These are phyloP conservation scores for Stenocarpella maydis DNA, from an alignment of 2,329 filamentous ascomycete species.

Conservation along the genomic window DNA sequence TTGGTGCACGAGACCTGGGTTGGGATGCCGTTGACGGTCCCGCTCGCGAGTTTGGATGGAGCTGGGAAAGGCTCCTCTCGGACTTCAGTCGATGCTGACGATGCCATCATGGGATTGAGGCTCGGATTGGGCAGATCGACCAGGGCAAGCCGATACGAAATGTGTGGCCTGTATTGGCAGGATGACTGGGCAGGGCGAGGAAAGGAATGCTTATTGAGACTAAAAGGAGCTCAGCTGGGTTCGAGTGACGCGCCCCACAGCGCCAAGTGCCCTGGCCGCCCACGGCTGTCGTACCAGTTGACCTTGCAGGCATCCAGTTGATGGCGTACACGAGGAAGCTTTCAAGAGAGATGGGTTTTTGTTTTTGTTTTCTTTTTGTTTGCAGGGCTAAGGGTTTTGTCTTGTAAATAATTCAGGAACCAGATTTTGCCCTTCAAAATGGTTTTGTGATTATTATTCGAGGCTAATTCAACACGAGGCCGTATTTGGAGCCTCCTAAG, in stretches of 20 bases:
- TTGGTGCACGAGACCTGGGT: slow-evolving; percentile 78
- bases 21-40: slow-evolving; percentile 69
- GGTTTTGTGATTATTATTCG: too few relatives aligned
- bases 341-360: too few relatives aligned
- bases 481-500: not conserved
- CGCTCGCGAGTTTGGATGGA: slow-evolving; percentile 64
- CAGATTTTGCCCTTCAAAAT: too few relatives aligned
- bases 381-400: too few relatives aligned
- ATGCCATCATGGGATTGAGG: slow-evolving; percentile 38
- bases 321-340: too few relatives aligned
- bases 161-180: not conserved
- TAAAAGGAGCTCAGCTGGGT: not conserved
- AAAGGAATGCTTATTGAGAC: not conserved
- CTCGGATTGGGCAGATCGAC: not conserved
- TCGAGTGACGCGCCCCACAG: not conserved
- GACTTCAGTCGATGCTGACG: slow-evolving; percentile 43
- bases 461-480: not conserved
- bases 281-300: too few relatives aligned
- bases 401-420: too few relatives aligned
- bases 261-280: not conserved
- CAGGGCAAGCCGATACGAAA: not conserved
- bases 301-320: too few relatives aligned
- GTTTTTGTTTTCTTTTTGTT: too few relatives aligned
- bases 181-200: not conserved
- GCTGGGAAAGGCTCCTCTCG: slow-evolving; percentile 72